Base-by-base conservation (phyloP, 1,139 yeast genomes). In the Protomyces lactucae-debilis region DNA sequence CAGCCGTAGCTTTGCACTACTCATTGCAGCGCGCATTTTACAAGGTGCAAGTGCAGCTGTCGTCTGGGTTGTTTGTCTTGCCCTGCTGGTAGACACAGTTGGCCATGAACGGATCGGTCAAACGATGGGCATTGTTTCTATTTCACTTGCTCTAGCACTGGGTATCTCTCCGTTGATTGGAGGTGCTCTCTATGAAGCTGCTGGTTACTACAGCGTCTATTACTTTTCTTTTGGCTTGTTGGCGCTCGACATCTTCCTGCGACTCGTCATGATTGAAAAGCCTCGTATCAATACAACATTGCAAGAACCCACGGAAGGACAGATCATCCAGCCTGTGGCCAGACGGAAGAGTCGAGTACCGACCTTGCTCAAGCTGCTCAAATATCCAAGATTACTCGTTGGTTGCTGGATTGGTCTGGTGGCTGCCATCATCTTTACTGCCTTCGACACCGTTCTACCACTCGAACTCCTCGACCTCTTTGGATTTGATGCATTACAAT, bases 21-120 rank as follows among this genome's bases (percentile, higher is more conserved):
- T 73, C 61, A 68, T 73, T 61, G 69, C 72, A 45, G 78, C 77
- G 36, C 71, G 78, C 35, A 65, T 74, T n/a, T 51, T 76, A 18
- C 77, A 75, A 59, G 78, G 78, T 1, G 52, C 74, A 1, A 71
- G 77, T 36, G 76, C 73, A 14, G 75, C 75, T n/a, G 69, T 74
- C 3, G 76, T 75, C 5, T 76, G 78, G 78, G 71, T 74, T 0
- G 76, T 74, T n/a, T 78, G 78, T 3, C 66, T 76, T 57, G 77
- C 78, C 4, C 71, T 76, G 25, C 64, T 76, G 16, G 72, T 74
- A 9, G 78, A 76, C 64, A 71, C 76, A 16, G 75, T 70, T 59
- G 74, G 76, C 1, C 64, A 61, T 18, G 66, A 67, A 14, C 51
- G 65, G 32, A 52, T 69, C 39, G 71, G 71, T 16, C 59, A 64